Evolutionary conservation across 2,329 filamentous ascomycete genomes (phyloP).

Genomic region (Atkinsonella hypoxylon): DNA sequence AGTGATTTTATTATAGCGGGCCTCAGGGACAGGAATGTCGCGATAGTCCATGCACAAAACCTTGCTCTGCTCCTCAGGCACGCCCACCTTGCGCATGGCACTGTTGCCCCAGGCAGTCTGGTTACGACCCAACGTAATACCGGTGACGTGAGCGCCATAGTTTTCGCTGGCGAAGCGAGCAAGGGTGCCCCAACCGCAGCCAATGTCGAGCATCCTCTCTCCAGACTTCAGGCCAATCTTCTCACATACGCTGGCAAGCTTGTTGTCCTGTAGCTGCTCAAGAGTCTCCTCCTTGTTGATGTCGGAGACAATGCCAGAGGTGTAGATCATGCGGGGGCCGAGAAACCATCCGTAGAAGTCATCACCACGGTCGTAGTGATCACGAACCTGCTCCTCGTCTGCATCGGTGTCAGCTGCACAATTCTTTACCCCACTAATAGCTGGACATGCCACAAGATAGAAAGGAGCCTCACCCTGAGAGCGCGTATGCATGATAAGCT

Average conservation of each 20-base stretch:
- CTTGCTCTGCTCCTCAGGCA: conserved; percentile 77
- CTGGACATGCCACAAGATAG: no score
- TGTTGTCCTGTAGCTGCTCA: conserved; percentile 96
- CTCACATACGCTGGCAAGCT: conserved; percentile 87
- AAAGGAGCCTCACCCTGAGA: conserved; percentile 48
- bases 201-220: conserved; percentile 83
- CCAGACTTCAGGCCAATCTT: conserved; percentile 78
- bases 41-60: conserved; percentile 97
- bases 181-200: conserved; percentile 96
- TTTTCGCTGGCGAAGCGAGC: conserved; percentile 86
- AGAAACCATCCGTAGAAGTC: conserved; percentile 99
- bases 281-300: conserved; percentile 78
- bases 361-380: conserved; percentile 95
- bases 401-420: conserved; percentile 7
- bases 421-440: neutral
- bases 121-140: conserved; percentile 89
- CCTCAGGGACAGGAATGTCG: conserved; percentile 68
- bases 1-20: conserved; percentile 79
- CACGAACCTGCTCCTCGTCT: conserved; percentile 91
- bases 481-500: conserved; percentile 84
- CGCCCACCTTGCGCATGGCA: conserved; percentile 68
- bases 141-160: conserved; percentile 76
- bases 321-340: conserved; percentile 98
- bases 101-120: conserved; percentile 96
- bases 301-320: conserved; percentile 85